Base-by-base conservation (phyloP, 495 filamentous ascomycete genomes). In the Penicillium desertorum region DNA sequence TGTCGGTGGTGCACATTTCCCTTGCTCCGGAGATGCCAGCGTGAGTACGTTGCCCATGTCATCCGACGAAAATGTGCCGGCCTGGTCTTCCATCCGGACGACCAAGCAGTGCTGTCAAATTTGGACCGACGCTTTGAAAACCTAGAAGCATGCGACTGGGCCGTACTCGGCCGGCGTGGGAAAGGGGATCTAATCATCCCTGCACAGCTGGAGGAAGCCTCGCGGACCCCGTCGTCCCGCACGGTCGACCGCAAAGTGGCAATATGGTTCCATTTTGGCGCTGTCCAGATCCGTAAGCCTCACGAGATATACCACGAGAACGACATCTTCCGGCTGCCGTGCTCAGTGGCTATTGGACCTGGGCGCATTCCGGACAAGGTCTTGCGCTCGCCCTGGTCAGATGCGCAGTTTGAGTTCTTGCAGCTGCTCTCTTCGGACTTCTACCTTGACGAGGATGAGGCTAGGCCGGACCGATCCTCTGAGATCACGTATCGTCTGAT, bases 1-100 rank as follows among this genome's bases (percentile, higher is more conserved):
- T 79, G 74, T 53, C 66, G 71, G 5, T 82, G 79, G 79, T 77
- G 74, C 45, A 76, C 80, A 1, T 51, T 81, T 8, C 53, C 68
- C 1, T 52, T 78, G 4, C 62, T 82, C 19, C 69, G 74, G 8
- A 65, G 65, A 32, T 77, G 76, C 46, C 76, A 79, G 46, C 57
- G 61, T 19, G 69, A 76, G 27, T 78, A 76, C 43, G 51, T 79
- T 23, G 49, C 59, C 7, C 72, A 76, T 54, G 66, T 61, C 3
- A 61, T 77, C 27, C 57, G 57, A 9, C 63, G 44, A 3, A 69
- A 71, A 59, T 69, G 67, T 36, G 52, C 41, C 4, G 49, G 60
- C 5, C 41, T 77, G 0, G 53, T 65, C 7, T 71, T 77, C 39
- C 44, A 48, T 0, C 45, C 62, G 1, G 63, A 67, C 5, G 71